phyloP scores from a whole-genome alignment of 2,329 filamentous ascomycete genomes.

The Aspergillus nomiae region DNA sequence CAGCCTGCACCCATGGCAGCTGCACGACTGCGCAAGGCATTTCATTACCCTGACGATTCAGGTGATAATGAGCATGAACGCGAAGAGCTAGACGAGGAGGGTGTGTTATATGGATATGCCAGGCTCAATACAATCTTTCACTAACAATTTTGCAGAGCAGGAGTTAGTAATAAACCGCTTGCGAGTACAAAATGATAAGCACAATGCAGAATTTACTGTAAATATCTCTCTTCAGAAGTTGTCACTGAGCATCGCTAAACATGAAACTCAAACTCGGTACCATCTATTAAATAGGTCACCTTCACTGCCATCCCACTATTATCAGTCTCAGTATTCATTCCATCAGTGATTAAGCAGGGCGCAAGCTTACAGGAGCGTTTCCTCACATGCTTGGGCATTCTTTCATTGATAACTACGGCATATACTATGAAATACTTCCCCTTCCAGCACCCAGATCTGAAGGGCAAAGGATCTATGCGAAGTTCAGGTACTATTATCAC shows the following conservation, averaged over 20 bases:
- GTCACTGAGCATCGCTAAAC: not conserved
- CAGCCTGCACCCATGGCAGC: slow-evolving; percentile 46
- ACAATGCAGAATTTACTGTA: slow-evolving; percentile 46
- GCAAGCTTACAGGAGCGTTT: slow-evolving; percentile 24
- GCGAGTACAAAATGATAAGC: slow-evolving; percentile 38
- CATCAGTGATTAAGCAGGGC: slow-evolving; percentile 29
- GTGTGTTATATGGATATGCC: slow-evolving; percentile 42
- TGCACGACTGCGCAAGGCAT: slow-evolving; percentile 72
- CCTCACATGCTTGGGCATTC: slow-evolving; percentile 33
- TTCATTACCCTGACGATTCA: slow-evolving; percentile 70
- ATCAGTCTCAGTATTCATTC: slow-evolving; percentile 34
- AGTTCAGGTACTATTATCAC: slow-evolving; percentile 19
- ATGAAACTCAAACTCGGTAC: not conserved
- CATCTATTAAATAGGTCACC: slow-evolving; percentile 24
- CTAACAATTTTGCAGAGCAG: slow-evolving; percentile 36
- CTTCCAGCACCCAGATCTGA: slow-evolving; percentile 27
- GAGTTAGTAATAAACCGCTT: slow-evolving; percentile 43
- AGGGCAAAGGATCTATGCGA: slow-evolving; percentile 31
- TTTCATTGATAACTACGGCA: slow-evolving; percentile 41
- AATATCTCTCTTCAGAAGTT: slow-evolving; percentile 7
- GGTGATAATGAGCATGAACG: slow-evolving; percentile 56
- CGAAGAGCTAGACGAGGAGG: slow-evolving; percentile 74
- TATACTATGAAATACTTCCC: slow-evolving; percentile 40
- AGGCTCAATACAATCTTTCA: slow-evolving; percentile 3
- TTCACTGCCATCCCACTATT: slow-evolving; percentile 42